Base-by-base conservation (phyloP, 257 asterid genomes). In the Penstemon newberryi region DNA sequence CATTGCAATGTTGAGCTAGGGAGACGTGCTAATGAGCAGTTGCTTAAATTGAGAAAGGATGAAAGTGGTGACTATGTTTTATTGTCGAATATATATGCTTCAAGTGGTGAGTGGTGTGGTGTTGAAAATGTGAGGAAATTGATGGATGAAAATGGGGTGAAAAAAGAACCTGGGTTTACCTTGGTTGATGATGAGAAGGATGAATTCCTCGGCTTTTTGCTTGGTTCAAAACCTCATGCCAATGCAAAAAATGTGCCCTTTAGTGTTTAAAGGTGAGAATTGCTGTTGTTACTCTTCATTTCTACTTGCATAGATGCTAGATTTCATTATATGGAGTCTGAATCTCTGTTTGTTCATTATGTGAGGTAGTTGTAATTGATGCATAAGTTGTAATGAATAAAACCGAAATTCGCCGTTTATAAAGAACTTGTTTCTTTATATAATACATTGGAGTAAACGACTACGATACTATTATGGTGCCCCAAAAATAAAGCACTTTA, bases 1-100 rank as follows among this genome's bases (percentile, higher is more conserved):
- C 95, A 89, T 78, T 78, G 85, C 65, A 80, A 89, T 70, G 88
- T 83, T 13, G 87, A 89, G 76, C 74, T 83, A n/a, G 96, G 95
- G 43, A 80, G 79, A 82, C 75, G 39, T 50, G 95, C 89, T 52
- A 83, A 78, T 8, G 85, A 77, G 66, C 78, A 73, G 52, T 77
- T 86, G 63, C 83, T 81, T 41, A 75, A 79, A 67, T 37, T 84
- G 73, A 73, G 90, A 70, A 60, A 70, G 44, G 82, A 83, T 39
- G 83, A 76, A 59, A 89, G 95, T 8, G 90, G 95, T 3, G 92
- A 89, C 57, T 89, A 86, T 72, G 88, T 89, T 49, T 68, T 86
- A 57, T 69, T 86, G 61, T 84, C 96, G 4, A 86, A 86, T 63
- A 81, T 89, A 58, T 83, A 81, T 67, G 96, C 96, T 49, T 79